These are phyloP conservation scores for Lactarius tabidus DNA, from an alignment of 768 basidiomycete species.

Conservation along the genomic window DNA sequence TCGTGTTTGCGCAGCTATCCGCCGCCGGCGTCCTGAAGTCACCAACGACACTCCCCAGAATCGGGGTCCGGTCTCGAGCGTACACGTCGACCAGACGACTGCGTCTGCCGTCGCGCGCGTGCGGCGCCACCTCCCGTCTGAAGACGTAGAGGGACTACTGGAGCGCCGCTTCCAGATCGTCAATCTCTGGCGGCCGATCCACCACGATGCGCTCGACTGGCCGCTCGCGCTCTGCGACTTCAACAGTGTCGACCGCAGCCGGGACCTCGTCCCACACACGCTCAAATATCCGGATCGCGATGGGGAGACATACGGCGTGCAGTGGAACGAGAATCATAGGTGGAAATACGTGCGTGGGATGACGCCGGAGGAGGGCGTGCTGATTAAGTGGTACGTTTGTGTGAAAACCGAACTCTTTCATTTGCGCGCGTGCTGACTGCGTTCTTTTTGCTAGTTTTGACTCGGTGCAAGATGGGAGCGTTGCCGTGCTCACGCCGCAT, in stretches of 20 bases:
- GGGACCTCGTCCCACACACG: slow-evolving; percentile 38
- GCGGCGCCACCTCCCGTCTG: slow-evolving; percentile 39
- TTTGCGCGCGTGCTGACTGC: no score
- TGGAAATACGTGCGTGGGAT: slow-evolving; percentile 47
- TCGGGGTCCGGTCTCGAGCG: slow-evolving; percentile 41
- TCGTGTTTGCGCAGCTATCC: slow-evolving; percentile 35
- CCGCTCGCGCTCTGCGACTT: slow-evolving; percentile 49
- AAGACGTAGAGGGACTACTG: slow-evolving; percentile 38
- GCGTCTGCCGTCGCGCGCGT: slow-evolving; percentile 41
- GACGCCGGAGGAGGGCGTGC: slow-evolving; percentile 42
- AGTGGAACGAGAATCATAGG: slow-evolving; percentile 37
- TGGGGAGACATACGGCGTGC: slow-evolving; percentile 42
- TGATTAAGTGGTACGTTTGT: slow-evolving; percentile 46
- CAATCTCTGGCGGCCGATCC: slow-evolving; percentile 53
- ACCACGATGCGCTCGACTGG: slow-evolving; percentile 43
- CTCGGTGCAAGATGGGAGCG: slow-evolving; percentile 38
- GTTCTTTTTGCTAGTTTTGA: slow-evolving; percentile 33
- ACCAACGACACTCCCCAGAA: slow-evolving; percentile 36
- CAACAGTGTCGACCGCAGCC: slow-evolving; percentile 37
- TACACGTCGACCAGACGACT: slow-evolving; percentile 47
- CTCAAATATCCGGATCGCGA: slow-evolving; percentile 41
- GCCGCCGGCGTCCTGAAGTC: slow-evolving; percentile 39
- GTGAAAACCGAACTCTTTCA: no score
- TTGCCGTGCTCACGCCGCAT: slow-evolving; percentile 57
- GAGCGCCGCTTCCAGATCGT: slow-evolving; percentile 48